phyloP scores from a whole-genome alignment of 2,329 filamentous ascomycete genomes.

The Podosphaera xanthii region DNA sequence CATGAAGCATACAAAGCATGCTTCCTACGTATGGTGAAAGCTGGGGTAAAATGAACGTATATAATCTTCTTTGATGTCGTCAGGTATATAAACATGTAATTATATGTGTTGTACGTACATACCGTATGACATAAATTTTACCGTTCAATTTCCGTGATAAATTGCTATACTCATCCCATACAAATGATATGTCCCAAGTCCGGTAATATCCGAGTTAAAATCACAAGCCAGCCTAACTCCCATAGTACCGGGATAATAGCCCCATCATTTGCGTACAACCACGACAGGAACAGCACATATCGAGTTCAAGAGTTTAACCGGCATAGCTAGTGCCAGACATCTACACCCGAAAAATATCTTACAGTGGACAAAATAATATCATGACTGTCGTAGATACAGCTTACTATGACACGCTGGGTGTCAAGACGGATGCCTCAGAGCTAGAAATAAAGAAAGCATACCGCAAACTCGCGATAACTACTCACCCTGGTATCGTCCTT shows the following conservation, averaged over 20 bases:
- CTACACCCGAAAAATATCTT: not conserved
- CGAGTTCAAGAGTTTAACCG: not conserved
- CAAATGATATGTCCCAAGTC: not conserved
- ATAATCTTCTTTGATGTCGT: too few relatives aligned
- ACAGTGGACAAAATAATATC: not conserved
- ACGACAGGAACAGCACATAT: not conserved
- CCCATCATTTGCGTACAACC: not conserved
- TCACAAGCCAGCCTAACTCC: not conserved
- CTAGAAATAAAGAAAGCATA: conserved; percentile 96
- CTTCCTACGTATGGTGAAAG: conserved; percentile 39
- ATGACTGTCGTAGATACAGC: conserved; percentile 16
- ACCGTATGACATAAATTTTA: not conserved
- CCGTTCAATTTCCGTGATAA: not conserved
- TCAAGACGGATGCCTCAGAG: conserved; percentile 64
- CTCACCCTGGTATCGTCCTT: conserved; percentile 29
- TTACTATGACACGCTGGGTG: conserved; percentile 48
- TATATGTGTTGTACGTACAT: not conserved
- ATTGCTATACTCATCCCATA: not conserved
- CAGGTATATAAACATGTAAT: not conserved
- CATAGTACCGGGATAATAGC: not conserved
- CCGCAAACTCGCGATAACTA: conserved; percentile 78
- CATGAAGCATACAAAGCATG: conserved; percentile 36
- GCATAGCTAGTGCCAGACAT: not conserved
- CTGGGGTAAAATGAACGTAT: conserved; percentile 24
- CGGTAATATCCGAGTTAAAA: not conserved